Evolutionary conservation across 2,329 filamentous ascomycete genomes (phyloP).

Genomic region (Huntiella abstrusa): DNA sequence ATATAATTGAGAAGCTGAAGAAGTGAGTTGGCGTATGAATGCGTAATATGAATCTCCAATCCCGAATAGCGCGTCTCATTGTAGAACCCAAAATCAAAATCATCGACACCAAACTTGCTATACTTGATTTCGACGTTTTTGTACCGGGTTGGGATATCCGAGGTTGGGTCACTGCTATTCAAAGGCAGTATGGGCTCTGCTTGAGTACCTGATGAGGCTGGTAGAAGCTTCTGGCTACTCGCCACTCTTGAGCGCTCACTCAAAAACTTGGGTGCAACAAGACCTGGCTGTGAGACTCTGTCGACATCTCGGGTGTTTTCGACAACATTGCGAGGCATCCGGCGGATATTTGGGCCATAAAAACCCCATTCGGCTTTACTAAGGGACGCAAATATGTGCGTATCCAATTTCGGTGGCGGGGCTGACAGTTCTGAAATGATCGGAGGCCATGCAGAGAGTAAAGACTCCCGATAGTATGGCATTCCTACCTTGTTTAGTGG

Average conservation of each 20-base stretch:
- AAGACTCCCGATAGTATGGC: slow-evolving; percentile 76
- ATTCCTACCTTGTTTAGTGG: slow-evolving; percentile 75
- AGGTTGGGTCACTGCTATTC: slow-evolving; percentile 24
- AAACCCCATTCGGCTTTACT: slow-evolving; percentile 56
- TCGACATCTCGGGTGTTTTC: slow-evolving; percentile 53
- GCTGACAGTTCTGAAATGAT: slow-evolving; percentile 71
- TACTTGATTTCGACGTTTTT: slow-evolving; percentile 95
- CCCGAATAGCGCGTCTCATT: slow-evolving; percentile 87
- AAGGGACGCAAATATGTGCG: slow-evolving; percentile 47
- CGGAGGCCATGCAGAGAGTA: slow-evolving; percentile 83
- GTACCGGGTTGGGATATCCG: slow-evolving; percentile 76
- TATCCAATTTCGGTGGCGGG: slow-evolving; percentile 57
- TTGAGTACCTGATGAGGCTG: slow-evolving; percentile 16
- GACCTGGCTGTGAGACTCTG: slow-evolving; percentile 38
- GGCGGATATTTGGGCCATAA: slow-evolving; percentile 59
- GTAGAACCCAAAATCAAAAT: slow-evolving; percentile 96
- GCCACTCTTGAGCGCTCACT: slow-evolving; percentile 76
- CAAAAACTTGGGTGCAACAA: slow-evolving; percentile 71
- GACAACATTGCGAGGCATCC: slow-evolving; percentile 60
- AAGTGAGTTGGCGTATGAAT: slow-evolving; percentile 87
- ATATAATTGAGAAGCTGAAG: slow-evolving; percentile 86
- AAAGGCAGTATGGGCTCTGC: too few relatives aligned
- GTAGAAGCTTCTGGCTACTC: slow-evolving; percentile 24
- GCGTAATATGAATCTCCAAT: slow-evolving; percentile 86
- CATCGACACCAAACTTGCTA: slow-evolving; percentile 96